Percentiles rank a stretch among this genome's conserved stretches.
phyloP scores from a whole-genome alignment of 805 yeast genomes.

The Schwanniomyces polymorphus region DNA sequence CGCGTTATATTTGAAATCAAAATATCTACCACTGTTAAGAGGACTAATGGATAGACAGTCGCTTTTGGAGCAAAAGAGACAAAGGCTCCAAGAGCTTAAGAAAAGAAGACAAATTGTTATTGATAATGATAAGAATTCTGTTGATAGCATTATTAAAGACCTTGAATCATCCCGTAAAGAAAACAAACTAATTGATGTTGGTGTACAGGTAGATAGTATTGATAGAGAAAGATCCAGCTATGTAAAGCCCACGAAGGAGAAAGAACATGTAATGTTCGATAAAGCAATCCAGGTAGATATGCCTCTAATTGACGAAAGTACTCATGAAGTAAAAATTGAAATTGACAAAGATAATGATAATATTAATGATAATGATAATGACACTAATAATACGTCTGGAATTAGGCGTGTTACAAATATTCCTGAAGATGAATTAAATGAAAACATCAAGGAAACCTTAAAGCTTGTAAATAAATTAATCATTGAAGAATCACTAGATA shows the following conservation, averaged over 20 bases:
- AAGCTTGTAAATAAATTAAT: slow-evolving; percentile 20
- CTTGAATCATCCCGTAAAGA: slow-evolving; percentile 4
- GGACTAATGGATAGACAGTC: slow-evolving; percentile 33
- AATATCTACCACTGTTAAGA: background rate
- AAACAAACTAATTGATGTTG: slow-evolving; percentile 18
- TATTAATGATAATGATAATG: background rate
- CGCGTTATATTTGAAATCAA: background rate
- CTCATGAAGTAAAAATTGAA: slow-evolving; percentile 2
- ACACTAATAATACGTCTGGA: background rate
- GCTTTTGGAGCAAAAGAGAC: slow-evolving; percentile 39
- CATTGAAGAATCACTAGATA: slow-evolving; percentile 8
- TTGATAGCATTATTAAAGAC: slow-evolving; percentile 16
- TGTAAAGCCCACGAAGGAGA: background rate
- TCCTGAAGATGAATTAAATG: slow-evolving; percentile 18
- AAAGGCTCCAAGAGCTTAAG: slow-evolving; percentile 28
- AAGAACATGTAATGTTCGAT: slow-evolving; percentile 15
- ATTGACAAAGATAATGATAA: background rate
- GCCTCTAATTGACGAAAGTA: background rate
- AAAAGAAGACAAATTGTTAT: slow-evolving; percentile 12
- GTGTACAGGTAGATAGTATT: slow-evolving; percentile 25
- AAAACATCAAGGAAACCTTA: slow-evolving; percentile 20
- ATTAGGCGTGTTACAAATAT: slow-evolving; percentile 1
- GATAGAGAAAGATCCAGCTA: background rate
- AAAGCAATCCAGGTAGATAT: slow-evolving; percentile 20
- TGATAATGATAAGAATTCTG: slow-evolving; percentile 30